Conservation (phyloP, 2,329 filamentous ascomycete species). For the Tolypocladium sp. region DNA sequence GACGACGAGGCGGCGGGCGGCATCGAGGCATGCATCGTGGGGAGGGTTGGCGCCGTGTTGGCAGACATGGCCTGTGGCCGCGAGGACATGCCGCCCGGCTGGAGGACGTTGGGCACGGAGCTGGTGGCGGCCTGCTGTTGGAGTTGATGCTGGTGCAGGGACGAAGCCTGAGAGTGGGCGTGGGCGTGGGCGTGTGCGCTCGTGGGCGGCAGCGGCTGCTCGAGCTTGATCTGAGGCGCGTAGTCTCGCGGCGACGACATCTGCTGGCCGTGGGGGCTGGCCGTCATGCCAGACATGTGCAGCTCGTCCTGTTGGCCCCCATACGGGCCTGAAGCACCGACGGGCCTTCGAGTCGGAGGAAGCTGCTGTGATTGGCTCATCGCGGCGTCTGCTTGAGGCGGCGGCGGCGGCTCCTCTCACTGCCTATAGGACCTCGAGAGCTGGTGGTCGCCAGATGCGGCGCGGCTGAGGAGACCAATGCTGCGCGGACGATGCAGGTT, state of each 20-base stretch:
- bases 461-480: background rate
- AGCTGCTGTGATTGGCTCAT: constrained; percentile 34
- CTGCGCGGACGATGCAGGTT: background rate
- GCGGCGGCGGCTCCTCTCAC: background rate
- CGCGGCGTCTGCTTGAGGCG: background rate
- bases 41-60: constrained; percentile 35
- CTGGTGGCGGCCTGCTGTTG: constrained; percentile 28
- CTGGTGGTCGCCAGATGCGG: background rate
- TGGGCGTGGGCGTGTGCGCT: constrained; percentile 16
- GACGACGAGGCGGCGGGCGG: constrained; percentile 20
- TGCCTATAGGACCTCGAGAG: background rate
- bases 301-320: constrained; percentile 39
- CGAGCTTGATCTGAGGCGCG: constrained; percentile 42
- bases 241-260: constrained; percentile 37
- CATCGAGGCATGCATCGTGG: constrained; percentile 35
- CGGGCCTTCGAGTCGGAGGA: constrained; percentile 18
- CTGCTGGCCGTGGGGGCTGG: constrained; percentile 27
- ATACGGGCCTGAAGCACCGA: constrained; percentile 9
- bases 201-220: constrained; percentile 25
- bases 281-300: constrained; percentile 38
- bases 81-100: constrained; percentile 40
- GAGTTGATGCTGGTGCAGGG: constrained; percentile 7
- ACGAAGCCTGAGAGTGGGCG: constrained; percentile 20
- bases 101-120: constrained; percentile 48
- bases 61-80: constrained; percentile 26